phyloP scores from a whole-genome alignment of 2,329 filamentous ascomycete species.

The Fusarium succisae region DNA sequence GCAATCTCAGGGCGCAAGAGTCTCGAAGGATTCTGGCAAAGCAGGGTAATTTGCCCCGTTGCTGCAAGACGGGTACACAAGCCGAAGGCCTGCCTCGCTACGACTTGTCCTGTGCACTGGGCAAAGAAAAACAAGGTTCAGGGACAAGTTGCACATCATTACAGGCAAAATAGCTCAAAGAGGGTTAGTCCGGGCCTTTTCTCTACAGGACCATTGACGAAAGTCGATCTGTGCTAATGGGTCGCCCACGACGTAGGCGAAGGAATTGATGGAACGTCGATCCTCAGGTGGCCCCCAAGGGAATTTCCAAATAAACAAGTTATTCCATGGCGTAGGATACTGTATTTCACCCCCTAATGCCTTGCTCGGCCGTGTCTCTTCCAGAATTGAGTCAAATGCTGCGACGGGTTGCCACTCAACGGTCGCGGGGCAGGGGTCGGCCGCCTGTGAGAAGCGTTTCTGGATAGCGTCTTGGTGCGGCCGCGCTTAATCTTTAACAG shows the following conservation, averaged over 20 bases:
- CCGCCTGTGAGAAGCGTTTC: slow-evolving; percentile 19
- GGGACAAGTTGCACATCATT: slow-evolving; percentile 10
- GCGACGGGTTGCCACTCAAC: slow-evolving; percentile 34
- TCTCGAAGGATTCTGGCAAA: slow-evolving; percentile 23
- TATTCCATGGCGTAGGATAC: not conserved
- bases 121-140: slow-evolving; percentile 8
- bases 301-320: slow-evolving; percentile 1
- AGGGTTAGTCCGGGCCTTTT: not conserved
- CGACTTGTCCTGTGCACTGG: slow-evolving; percentile 3
- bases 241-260: not conserved
- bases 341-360: not conserved
- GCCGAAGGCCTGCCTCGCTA: slow-evolving; percentile 17
- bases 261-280: slow-evolving; percentile 7
- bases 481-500: slow-evolving; percentile 22
- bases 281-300: slow-evolving; percentile 22
- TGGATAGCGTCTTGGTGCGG: slow-evolving; percentile 7
- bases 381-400: slow-evolving; percentile 13
- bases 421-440: slow-evolving; percentile 29
- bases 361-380: not conserved
- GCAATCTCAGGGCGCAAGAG: slow-evolving; percentile 18
- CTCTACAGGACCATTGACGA: not conserved
- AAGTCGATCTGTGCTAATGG: not conserved
- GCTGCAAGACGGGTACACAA: slow-evolving; percentile 18
- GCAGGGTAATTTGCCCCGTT: slow-evolving; percentile 31
- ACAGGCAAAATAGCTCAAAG: slow-evolving; percentile 21